phyloP scores from a whole-genome alignment of 768 basidiomycete species.

The Agrocybe praecox region DNA sequence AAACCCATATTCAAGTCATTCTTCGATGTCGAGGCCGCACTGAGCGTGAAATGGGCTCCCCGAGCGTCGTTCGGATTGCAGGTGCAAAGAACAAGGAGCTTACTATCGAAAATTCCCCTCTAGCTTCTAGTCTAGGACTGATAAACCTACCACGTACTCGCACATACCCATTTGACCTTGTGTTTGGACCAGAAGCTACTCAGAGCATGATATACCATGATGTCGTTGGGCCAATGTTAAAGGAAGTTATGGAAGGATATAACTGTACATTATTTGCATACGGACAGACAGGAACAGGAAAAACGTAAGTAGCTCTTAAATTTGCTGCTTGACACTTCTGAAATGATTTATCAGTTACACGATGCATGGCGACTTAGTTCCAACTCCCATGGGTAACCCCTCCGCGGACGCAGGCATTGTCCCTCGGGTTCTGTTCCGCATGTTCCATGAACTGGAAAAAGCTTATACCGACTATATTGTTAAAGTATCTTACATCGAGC shows the following conservation, averaged over 20 bases:
- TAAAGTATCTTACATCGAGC: conserved; percentile 90
- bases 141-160: conserved; percentile 74
- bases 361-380: conserved; percentile 93
- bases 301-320: conserved; percentile 73
- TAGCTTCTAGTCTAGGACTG: conserved; percentile 71
- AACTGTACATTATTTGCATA: conserved; percentile 98
- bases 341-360: conserved; percentile 62
- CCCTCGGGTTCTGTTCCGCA: conserved; percentile 87
- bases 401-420: conserved; percentile 93
- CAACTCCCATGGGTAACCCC: conserved; percentile 85
- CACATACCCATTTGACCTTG: conserved; percentile 93
- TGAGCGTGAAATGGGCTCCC: conserved; percentile 84
- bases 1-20: conserved; percentile 92
- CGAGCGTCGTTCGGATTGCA: conserved; percentile 79
- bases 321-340: background rate
- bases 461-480: conserved; percentile 84
- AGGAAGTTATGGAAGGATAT: conserved; percentile 92
- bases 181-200: conserved; percentile 96
- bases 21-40: conserved; percentile 88
- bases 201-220: conserved; percentile 93
- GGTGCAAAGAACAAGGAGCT: conserved; percentile 78
- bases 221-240: conserved; percentile 90
- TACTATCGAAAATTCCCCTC: conserved; percentile 77
- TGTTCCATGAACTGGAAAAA: conserved; percentile 87
- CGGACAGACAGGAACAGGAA: conserved; percentile 98